Evolutionary conservation across 2,329 filamentous ascomycete genomes (phyloP).

Genomic region (Rugonectria rugulosa): DNA sequence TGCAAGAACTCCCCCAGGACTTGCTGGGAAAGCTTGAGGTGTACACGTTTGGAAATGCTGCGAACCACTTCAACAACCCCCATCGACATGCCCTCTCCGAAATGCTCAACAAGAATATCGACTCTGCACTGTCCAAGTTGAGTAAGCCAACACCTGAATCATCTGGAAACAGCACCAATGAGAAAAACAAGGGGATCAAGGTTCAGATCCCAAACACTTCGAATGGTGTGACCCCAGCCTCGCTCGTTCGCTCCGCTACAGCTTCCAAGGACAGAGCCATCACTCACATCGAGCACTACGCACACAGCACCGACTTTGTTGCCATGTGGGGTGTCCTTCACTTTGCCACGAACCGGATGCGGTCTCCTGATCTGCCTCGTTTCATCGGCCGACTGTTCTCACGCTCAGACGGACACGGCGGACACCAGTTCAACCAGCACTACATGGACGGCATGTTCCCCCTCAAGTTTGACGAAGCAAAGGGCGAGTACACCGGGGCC

Average conservation of each 20-base stretch:
- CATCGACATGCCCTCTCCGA: slow-evolving; percentile 60
- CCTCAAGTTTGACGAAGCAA: slow-evolving; percentile 51
- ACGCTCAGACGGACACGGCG: slow-evolving; percentile 57
- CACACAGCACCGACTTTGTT: slow-evolving; percentile 77
- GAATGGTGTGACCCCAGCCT: slow-evolving; percentile 38
- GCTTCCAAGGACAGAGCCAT: slow-evolving; percentile 61
- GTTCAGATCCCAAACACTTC: slow-evolving; percentile 24
- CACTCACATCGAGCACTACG: slow-evolving; percentile 81
- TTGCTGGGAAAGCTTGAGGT: slow-evolving; percentile 75
- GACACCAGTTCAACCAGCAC: slow-evolving; percentile 68
- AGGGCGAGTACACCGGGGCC: slow-evolving; percentile 51
- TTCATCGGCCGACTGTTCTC: slow-evolving; percentile 70
- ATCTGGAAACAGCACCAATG: slow-evolving; percentile 29
- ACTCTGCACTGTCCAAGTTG: slow-evolving; percentile 43
- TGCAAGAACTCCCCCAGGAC: slow-evolving; percentile 73
- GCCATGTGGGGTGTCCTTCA: slow-evolving; percentile 77
- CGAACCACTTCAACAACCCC: slow-evolving; percentile 85
- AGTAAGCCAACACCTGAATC: slow-evolving; percentile 47
- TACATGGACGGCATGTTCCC: slow-evolving; percentile 70
- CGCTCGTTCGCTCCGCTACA: slow-evolving; percentile 46
- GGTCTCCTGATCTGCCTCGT: slow-evolving; percentile 58
- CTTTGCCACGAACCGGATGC: slow-evolving; percentile 60
- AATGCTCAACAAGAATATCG: slow-evolving; percentile 44
- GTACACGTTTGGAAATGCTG: slow-evolving; percentile 79
- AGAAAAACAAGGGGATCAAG: slow-evolving; percentile 23